Base-by-base conservation (phyloP, 2,329 filamentous ascomycete genomes). In the Biscogniauxia marginata region DNA sequence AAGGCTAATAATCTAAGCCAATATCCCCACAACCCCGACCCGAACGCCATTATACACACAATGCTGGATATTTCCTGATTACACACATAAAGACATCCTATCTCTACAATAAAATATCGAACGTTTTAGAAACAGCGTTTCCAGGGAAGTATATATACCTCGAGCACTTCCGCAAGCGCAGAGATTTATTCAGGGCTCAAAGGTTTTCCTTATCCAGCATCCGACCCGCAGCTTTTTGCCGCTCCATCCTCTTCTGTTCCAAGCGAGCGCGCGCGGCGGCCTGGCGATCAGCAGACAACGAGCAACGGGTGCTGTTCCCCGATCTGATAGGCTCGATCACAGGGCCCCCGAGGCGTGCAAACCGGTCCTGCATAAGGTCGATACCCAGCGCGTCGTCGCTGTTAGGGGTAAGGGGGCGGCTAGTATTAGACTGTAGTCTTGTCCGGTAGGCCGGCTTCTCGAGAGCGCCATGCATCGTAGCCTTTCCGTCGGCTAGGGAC, bases 191-290 rank as follows among this genome's bases (percentile, higher is more conserved):
- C 23, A 6, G 23, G 20, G 75, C 74, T 56, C 70, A 71, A 58
- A 81, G 59, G 64, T 84, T 84, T 71, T 84, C 82, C 74, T 84
- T 70, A 48, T 70, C 62, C 11, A 65, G 58, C 48, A 20, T 50
- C 21, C 49, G 53, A 11, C 57, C 57, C 43, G 53, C 52, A 23
- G 57, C 54, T 54, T 70, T 71, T 66, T 73, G 74, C 66, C 80
- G 80, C 67, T 83, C 77, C n/a, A 77, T 75, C 66, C 77, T 79
- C 65, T 80, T 77, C 67, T 78, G 75, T 67, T 84, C 78, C 13
- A 85, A 76, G 7, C 82, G 73, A 45, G 81, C 83, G 51, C 83
- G 73, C 9, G 81, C 83, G 1, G 82, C 82, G 6, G 80, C 79
- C 47, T 76, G 75, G 30, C 83, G 75, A 50, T 82, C 79, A 3